phyloP scores from a whole-genome alignment of 176 grass and related monocot species.

The Carex myosuroides region DNA sequence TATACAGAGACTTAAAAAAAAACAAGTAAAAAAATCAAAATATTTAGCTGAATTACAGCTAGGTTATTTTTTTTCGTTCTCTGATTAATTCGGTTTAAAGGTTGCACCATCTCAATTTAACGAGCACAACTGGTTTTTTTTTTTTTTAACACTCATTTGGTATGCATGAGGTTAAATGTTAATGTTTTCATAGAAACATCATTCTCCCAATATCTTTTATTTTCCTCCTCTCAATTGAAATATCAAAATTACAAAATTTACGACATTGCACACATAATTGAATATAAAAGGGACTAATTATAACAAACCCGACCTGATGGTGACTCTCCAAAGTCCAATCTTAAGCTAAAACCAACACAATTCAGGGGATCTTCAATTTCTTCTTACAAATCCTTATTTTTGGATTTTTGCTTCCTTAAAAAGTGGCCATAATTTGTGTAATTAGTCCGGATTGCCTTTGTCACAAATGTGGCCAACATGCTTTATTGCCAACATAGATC shows the following conservation, averaged over 20 bases:
- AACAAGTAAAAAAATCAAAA: no score
- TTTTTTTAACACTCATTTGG: slow-evolving; percentile 15
- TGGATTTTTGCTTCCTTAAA: slow-evolving; percentile 42
- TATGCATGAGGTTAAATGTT: slow-evolving; percentile 19
- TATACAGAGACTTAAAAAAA: not conserved
- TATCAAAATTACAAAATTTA: not conserved
- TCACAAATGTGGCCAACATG: slow-evolving; percentile 49
- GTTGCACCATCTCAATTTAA: not conserved
- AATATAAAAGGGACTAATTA: not conserved
- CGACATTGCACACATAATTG: not conserved
- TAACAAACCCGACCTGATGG: slow-evolving; percentile 16
- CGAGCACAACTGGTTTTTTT: no score
- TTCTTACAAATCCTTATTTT: not conserved
- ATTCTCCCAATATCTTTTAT: not conserved
- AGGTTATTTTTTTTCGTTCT: no score
- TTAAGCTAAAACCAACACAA: not conserved
- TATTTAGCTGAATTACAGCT: no score
- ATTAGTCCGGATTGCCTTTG: slow-evolving; percentile 31
- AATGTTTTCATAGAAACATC: slow-evolving; percentile 15
- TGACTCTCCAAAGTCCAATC: not conserved
- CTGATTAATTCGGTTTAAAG: not conserved
- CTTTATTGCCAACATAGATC: slow-evolving; percentile 34
- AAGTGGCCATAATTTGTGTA: slow-evolving; percentile 22
- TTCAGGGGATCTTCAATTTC: not conserved
- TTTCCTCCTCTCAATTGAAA: not conserved